phyloP scores from a whole-genome alignment of 2,329 filamentous ascomycete genomes.

The Ceratocystis cacaofunesta region DNA sequence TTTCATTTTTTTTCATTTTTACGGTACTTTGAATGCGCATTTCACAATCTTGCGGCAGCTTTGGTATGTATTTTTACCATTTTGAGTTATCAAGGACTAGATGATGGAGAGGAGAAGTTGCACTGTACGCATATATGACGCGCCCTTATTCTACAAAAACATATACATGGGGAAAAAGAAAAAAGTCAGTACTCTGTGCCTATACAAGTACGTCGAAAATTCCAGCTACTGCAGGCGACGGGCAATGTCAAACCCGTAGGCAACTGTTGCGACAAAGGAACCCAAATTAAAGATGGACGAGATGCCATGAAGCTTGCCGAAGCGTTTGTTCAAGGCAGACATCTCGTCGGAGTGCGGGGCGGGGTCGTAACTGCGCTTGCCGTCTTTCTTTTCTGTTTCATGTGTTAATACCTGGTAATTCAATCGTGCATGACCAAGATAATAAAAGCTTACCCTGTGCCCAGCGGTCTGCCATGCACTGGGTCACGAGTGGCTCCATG shows the following conservation, averaged over 20 bases:
- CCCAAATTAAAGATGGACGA: slow-evolving; percentile 67
- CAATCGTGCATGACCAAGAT: neutral
- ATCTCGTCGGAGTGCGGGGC: slow-evolving; percentile 75
- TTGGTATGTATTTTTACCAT: too few species aligned
- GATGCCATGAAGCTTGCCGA: slow-evolving; percentile 64
- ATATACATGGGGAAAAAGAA: too few species aligned
- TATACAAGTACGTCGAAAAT: neutral
- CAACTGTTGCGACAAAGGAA: slow-evolving; percentile 52
- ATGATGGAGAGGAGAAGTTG: too few species aligned
- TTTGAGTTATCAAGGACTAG: too few species aligned
- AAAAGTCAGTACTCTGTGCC: too few species aligned
- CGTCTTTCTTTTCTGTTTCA: slow-evolving; percentile 59
- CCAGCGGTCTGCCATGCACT: slow-evolving; percentile 59
- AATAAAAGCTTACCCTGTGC: slow-evolving; percentile 49
- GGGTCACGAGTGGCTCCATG: slow-evolving; percentile 60
- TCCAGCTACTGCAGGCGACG: slow-evolving; percentile 38
- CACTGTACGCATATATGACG: too few species aligned
- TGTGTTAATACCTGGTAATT: neutral
- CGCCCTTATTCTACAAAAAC: too few species aligned
- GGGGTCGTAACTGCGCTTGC: slow-evolving; percentile 70
- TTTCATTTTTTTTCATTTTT: too few species aligned
- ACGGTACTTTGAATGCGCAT: too few species aligned
- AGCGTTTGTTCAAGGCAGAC: slow-evolving; percentile 62
- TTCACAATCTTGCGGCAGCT: too few species aligned
- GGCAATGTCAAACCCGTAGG: slow-evolving; percentile 64